Evolutionary conservation across 345 rosid genomes (phyloP).

Genomic region (Kandelia obovata): DNA sequence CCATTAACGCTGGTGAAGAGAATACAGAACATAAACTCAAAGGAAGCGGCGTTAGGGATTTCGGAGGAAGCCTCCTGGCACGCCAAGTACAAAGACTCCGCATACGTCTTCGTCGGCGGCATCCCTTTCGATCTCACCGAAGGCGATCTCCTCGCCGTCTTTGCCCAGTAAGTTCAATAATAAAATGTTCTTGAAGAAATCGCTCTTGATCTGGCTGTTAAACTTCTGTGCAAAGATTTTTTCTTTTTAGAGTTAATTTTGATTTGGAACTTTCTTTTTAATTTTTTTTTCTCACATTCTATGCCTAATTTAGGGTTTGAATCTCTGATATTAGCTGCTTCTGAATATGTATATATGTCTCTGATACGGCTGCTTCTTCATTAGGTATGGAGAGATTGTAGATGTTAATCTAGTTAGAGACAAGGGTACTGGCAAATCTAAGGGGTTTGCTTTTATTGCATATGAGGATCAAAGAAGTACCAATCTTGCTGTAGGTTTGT

Average conservation of each 20-base stretch:
- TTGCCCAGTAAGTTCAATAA: conserved; percentile 58
- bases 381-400: conserved; percentile 82
- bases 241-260: no score
- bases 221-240: no score
- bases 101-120: conserved; percentile 77
- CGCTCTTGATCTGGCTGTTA: no score
- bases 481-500: conserved; percentile 82
- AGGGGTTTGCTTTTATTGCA: conserved; percentile 84
- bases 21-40: conserved; percentile 66
- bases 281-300: no score
- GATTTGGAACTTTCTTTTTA: no score
- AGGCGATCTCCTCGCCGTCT: conserved; percentile 93
- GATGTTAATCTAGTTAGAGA: conserved; percentile 89
- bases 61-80: conserved; percentile 96
- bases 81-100: conserved; percentile 82
- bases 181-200: no score
- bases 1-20: conserved; percentile 80
- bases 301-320: no score
- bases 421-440: conserved; percentile 89
- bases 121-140: conserved; percentile 90
- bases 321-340: no score
- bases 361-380: no score
- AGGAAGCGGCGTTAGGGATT: conserved; percentile 73
- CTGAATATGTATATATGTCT: no score
- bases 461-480: conserved; percentile 97